Conservation (phyloP, 148 eudicot genomes). For the Suaeda aralocaspica region DNA sequence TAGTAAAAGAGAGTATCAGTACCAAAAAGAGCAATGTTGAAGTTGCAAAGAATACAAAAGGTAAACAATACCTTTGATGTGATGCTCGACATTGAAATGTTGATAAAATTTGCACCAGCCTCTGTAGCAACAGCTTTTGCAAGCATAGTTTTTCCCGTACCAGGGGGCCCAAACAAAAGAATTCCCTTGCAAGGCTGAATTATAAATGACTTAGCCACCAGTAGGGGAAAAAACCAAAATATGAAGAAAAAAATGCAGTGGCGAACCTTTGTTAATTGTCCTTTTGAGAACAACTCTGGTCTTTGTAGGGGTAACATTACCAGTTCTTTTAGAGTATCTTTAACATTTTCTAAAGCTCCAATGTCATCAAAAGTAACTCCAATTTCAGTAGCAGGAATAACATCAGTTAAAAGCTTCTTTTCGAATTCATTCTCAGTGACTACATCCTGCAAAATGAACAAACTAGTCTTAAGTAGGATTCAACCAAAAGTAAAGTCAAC, state of each 20-base stretch:
- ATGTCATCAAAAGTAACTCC: conserved; percentile 89
- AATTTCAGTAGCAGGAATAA: conserved; percentile 84
- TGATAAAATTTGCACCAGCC: conserved; percentile 97
- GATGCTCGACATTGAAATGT: conserved; percentile 95
- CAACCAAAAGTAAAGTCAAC: background rate
- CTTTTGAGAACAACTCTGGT: conserved; percentile 81
- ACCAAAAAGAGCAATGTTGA: conserved; percentile 2
- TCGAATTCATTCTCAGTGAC: conserved; percentile 93
- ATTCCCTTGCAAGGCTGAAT: conserved; percentile 96
- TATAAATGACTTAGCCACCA: conserved; percentile 17
- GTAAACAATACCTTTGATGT: conserved; percentile 60
- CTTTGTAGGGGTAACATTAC: conserved; percentile 94
- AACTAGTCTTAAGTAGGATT: background rate
- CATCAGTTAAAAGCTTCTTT: conserved; percentile 78
- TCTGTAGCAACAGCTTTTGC: conserved; percentile 98
- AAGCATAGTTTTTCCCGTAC: conserved; percentile 99
- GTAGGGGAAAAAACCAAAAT: background rate
- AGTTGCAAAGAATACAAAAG: background rate
- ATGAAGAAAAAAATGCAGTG: background rate
- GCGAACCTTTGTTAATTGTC: conserved; percentile 84
- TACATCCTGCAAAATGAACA: conserved; percentile 60
- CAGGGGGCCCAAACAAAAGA: conserved; percentile 93
- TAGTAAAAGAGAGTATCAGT: conserved; percentile 13
- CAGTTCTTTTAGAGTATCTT: conserved; percentile 78
- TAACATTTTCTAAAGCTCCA: conserved; percentile 83